These are phyloP conservation scores for Trichoderma reesei DNA, from an alignment of 495 filamentous ascomycete species.

Conservation along the genomic window DNA sequence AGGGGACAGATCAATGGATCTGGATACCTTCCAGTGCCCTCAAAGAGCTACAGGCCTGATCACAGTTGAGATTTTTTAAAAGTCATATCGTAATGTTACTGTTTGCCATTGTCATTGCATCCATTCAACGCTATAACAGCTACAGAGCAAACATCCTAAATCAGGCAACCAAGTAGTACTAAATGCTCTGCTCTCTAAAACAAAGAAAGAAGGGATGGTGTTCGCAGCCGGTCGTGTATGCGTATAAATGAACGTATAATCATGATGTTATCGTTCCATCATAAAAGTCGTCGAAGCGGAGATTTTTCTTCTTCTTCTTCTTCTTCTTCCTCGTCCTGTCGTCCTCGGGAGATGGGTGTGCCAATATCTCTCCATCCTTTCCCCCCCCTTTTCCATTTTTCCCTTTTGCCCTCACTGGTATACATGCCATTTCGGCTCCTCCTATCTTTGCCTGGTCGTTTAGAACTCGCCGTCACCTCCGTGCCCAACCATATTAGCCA, in stretches of 20 bases:
- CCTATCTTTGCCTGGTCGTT: background rate
- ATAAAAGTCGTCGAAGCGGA: conserved; percentile 3
- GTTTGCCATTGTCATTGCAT: background rate
- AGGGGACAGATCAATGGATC: too few relatives aligned
- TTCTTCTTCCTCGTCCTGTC: background rate
- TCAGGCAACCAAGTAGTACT: background rate
- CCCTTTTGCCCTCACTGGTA: background rate
- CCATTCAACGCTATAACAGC: background rate
- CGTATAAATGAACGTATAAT: background rate
- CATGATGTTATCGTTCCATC: background rate
- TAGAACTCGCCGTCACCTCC: conserved; percentile 42
- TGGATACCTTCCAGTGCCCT: too few relatives aligned
- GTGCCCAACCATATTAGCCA: conserved; percentile 31
- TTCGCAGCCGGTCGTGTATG: background rate
- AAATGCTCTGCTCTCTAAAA: conserved; percentile 2
- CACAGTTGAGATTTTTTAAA: too few relatives aligned
- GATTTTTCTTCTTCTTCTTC: background rate
- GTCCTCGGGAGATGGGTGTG: background rate
- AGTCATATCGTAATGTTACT: background rate
- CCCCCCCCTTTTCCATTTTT: background rate
- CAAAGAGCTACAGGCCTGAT: too few relatives aligned
- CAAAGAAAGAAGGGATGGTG: background rate
- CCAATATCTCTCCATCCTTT: background rate
- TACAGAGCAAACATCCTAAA: background rate
- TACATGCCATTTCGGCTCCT: background rate